A percentile compares a stretch with the other conserved stretches of the same genome.
Conservation (phyloP, 1,284 basidiomycete genomes). For the Ceratorhiza oryzae-sativae region DNA sequence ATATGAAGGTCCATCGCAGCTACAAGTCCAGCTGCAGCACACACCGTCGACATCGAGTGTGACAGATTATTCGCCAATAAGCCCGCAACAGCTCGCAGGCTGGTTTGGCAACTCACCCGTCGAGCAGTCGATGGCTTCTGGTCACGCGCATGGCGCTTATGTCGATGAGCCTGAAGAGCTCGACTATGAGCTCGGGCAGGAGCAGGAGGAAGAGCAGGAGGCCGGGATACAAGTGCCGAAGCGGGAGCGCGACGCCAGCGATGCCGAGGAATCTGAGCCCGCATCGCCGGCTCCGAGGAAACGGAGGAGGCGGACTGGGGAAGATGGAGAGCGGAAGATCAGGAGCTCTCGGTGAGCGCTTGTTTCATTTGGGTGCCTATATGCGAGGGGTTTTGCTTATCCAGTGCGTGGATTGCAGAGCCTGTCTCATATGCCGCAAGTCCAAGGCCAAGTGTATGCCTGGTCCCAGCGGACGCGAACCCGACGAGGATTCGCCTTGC, state of each 20-base stretch:
- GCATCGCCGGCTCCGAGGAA: neutral
- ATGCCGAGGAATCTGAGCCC: neutral
- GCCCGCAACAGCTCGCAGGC: neutral
- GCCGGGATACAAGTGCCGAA: neutral
- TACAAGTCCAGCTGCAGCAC: neutral
- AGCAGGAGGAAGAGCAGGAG: neutral
- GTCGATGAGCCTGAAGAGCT: neutral
- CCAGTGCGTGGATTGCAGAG: constrained; percentile 12
- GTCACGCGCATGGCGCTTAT: neutral
- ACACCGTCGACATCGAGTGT: neutral
- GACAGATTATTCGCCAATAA: neutral
- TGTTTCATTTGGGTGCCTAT: neutral
- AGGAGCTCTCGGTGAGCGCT: constrained; percentile 8
- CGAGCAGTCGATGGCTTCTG: neutral
- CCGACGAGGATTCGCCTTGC: constrained; percentile 15
- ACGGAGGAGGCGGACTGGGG: constrained; percentile 5
- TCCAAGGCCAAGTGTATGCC: constrained; percentile 31
- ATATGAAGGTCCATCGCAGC: neutral
- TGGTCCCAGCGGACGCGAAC: constrained; percentile 6
- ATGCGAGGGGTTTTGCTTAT: neutral
- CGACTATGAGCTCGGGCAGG: neutral
- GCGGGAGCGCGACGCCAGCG: constrained; percentile 1
- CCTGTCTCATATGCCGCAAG: constrained; percentile 15
- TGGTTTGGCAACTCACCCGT: neutral
- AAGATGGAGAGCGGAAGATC: constrained; percentile 5